phyloP scores from a whole-genome alignment of 176 grass and related monocot species.

The Poa pratensis region DNA sequence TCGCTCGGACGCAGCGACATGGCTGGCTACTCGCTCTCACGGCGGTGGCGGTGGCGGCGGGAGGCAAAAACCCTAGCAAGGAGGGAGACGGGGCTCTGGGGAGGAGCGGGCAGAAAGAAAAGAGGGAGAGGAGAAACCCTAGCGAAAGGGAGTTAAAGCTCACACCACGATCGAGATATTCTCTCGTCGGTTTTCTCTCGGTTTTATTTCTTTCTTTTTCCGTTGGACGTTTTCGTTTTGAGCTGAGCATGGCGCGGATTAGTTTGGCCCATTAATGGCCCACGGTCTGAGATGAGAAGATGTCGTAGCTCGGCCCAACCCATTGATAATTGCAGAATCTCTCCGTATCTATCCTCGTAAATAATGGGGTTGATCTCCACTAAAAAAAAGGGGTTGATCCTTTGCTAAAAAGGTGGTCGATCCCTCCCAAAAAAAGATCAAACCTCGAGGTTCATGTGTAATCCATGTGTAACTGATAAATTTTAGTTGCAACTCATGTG shows the following conservation, averaged over 20 bases:
- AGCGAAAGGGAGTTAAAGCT: constrained; percentile 56
- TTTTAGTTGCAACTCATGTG: no score
- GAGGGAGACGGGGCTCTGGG: constrained; percentile 31
- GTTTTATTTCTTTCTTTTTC: neutral
- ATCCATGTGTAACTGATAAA: no score
- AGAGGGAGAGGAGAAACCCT: constrained; percentile 64
- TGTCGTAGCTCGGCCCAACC: neutral
- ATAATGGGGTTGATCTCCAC: no score
- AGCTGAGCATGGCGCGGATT: neutral
- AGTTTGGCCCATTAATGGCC: neutral
- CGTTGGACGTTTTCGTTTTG: neutral
- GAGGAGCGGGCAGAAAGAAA: neutral
- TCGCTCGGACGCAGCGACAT: constrained; percentile 89
- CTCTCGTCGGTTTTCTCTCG: neutral
- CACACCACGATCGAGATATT: constrained; percentile 51
- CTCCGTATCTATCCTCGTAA: no score
- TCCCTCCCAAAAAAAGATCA: no score
- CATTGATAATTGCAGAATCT: neutral
- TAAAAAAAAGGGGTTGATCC: no score
- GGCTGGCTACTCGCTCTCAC: neutral
- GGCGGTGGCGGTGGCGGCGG: neutral
- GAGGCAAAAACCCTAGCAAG: constrained; percentile 69
- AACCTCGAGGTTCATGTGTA: no score
- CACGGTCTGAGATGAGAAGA: neutral
- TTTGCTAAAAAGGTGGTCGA: no score